Conservation (phyloP, 1,139 yeast species). For the Debaryomycetaceae sp. region DNA sequence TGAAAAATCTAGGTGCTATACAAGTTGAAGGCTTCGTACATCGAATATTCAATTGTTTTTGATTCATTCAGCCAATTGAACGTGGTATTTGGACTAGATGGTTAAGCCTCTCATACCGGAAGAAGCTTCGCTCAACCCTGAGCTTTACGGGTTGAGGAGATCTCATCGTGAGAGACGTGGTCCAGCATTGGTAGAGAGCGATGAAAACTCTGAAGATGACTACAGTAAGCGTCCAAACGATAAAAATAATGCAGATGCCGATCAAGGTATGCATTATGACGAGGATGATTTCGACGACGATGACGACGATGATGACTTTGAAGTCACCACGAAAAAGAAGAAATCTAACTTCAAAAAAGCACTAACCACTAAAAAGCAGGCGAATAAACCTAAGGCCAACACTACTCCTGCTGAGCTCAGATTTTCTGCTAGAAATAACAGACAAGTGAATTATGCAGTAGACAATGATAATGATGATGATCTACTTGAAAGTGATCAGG, state of each 20-base stretch:
- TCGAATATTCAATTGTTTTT: not conserved
- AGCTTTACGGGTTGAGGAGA: slow-evolving; percentile 86
- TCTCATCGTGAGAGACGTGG: slow-evolving; percentile 66
- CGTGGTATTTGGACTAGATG: slow-evolving; percentile 9
- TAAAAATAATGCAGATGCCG: slow-evolving; percentile 7
- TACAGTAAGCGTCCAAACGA: slow-evolving; percentile 5
- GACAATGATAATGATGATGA: slow-evolving; percentile 69
- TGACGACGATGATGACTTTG: slow-evolving; percentile 32
- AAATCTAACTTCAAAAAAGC: slow-evolving; percentile 13
- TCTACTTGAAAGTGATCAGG: slow-evolving; percentile 55
- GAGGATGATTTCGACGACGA: slow-evolving; percentile 27
- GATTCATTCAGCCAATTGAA: not conserved
- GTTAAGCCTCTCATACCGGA: slow-evolving; percentile 25
- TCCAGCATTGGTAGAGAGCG: slow-evolving; percentile 40
- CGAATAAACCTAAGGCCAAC: slow-evolving; percentile 13
- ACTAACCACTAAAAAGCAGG: slow-evolving; percentile 10
- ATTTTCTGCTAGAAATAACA: slow-evolving; percentile 73
- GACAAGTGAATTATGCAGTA: slow-evolving; percentile 70
- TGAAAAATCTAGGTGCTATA: not conserved
- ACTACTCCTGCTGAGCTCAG: slow-evolving; percentile 48
- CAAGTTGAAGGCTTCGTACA: not conserved
- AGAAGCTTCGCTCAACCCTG: slow-evolving; percentile 66
- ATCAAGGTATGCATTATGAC: slow-evolving; percentile 22
- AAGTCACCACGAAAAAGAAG: slow-evolving; percentile 15
- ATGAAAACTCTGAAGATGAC: slow-evolving; percentile 36